These are phyloP conservation scores for Leccinum longicurvipes DNA, from an alignment of 768 basidiomycete genomes.

Conservation along the genomic window DNA sequence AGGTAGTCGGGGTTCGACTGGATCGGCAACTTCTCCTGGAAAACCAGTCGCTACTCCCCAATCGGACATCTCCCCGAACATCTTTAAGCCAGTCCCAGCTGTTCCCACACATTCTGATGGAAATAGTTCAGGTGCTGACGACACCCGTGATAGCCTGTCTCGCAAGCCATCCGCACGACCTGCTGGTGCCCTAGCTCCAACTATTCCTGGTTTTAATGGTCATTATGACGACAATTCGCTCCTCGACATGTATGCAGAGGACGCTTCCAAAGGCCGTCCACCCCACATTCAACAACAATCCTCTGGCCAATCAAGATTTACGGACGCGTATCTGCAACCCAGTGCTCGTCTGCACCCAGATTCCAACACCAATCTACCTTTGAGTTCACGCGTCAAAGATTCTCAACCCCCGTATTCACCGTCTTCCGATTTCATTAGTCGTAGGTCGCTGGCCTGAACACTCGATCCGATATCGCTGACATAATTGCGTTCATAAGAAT, in stretches of 20 bases:
- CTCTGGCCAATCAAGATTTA: constrained; percentile 18
- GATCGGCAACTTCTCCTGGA: constrained; percentile 18
- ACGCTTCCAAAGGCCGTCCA: constrained; percentile 12
- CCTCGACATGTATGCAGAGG: constrained; percentile 25
- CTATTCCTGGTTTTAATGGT: constrained; percentile 22
- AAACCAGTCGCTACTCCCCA: constrained; percentile 14
- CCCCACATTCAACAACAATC: constrained; percentile 19
- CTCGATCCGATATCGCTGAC: constrained; percentile 2
- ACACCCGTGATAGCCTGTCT: constrained; percentile 19
- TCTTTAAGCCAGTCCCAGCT: constrained; percentile 32
- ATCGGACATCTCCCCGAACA: constrained; percentile 19
- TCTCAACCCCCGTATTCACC: constrained; percentile 15
- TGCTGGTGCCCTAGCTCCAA: constrained; percentile 27
- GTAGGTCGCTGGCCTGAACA: constrained; percentile 17
- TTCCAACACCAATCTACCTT: constrained; percentile 3
- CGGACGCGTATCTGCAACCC: constrained; percentile 15
- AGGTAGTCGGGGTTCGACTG: constrained; percentile 19
- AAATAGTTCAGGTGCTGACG: constrained; percentile 9
- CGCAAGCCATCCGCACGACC: constrained; percentile 27
- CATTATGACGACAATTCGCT: constrained; percentile 23
- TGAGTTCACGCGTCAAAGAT: constrained; percentile 20
- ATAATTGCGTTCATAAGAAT: constrained; percentile 9
- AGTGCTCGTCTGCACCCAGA: constrained; percentile 15
- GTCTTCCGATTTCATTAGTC: constrained; percentile 19
- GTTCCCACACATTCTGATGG: constrained; percentile 20